Evolutionary conservation across 108 stramenopile genomes (phyloP).

Genomic region (Conticribra weissflogii): DNA sequence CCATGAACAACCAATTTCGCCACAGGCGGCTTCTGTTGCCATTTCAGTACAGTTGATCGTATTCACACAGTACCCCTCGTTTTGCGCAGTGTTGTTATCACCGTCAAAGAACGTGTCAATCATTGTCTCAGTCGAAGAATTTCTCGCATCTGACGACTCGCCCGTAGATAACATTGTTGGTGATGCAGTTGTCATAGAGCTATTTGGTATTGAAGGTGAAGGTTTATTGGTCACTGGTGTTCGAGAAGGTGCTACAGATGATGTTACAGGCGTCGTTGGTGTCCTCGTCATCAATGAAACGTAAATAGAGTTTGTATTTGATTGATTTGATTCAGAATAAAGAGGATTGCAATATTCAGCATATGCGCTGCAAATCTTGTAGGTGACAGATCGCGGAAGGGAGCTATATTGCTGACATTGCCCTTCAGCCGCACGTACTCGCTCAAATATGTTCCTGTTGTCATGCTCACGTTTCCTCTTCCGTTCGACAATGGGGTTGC

Average conservation of each 20-base stretch:
- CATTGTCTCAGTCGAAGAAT: too few relatives aligned
- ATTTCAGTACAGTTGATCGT: too few relatives aligned
- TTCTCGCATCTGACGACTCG: background rate
- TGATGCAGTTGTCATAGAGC: background rate
- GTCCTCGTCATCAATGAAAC: constrained; percentile 1
- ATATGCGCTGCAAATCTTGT: constrained; percentile 30
- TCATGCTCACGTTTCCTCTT: constrained; percentile 20
- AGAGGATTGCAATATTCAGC: constrained; percentile 20
- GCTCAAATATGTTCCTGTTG: background rate
- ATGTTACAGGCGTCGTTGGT: background rate
- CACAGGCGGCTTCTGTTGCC: too few relatives aligned
- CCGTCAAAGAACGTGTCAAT: too few relatives aligned
- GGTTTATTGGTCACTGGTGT: background rate
- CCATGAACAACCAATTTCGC: too few relatives aligned
- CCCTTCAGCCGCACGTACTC: background rate
- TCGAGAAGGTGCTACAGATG: background rate
- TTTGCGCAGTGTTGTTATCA: too few relatives aligned
- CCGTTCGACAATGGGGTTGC: background rate
- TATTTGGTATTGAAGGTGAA: background rate
- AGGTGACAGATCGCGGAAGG: constrained; percentile 10
- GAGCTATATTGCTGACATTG: constrained; percentile 4
- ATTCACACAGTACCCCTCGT: too few relatives aligned
- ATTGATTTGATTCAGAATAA: constrained; percentile 1
- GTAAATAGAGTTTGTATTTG: background rate
- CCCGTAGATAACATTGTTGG: background rate